These are phyloP conservation scores for Penicillium sp. DNA, from an alignment of 2,329 filamentous ascomycete genomes.

Conservation along the genomic window DNA sequence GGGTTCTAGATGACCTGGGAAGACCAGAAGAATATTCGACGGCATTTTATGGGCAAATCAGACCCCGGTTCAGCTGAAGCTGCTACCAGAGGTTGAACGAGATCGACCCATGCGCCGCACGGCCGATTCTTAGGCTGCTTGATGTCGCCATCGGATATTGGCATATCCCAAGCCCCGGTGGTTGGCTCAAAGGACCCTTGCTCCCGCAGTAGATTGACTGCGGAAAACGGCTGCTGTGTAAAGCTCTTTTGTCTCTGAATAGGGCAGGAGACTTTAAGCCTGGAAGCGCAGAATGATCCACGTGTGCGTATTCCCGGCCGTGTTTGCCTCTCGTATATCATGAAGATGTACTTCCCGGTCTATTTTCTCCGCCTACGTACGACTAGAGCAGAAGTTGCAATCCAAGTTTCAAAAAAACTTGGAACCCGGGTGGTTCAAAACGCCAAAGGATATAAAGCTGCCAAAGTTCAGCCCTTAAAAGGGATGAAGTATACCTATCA, in stretches of 20 bases:
- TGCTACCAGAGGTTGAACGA: slow-evolving; percentile 11
- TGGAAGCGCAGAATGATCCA: slow-evolving; percentile 15
- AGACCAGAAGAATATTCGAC: slow-evolving; percentile 17
- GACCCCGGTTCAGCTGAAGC: slow-evolving; percentile 1
- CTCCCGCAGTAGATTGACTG: slow-evolving; percentile 6
- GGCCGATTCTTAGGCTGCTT: slow-evolving; percentile 14
- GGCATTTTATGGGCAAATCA: slow-evolving; percentile 8
- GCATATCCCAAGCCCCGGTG: slow-evolving; percentile 14
- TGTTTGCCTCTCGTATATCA: slow-evolving; percentile 5
- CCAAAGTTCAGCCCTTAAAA: too few relatives aligned
- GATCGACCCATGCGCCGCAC: slow-evolving; percentile 11
- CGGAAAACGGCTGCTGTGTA: slow-evolving; percentile 16
- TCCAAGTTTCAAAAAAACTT: background rate
- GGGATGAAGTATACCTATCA: background rate
- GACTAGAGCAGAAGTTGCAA: background rate
- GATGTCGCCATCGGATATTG: slow-evolving; percentile 16
- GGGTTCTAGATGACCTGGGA: slow-evolving; percentile 7
- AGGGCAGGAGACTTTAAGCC: slow-evolving; percentile 14
- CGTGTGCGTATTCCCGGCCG: slow-evolving; percentile 14
- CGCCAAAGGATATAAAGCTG: background rate
- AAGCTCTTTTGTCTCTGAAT: slow-evolving; percentile 9
- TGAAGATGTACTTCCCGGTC: background rate
- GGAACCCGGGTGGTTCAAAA: background rate
- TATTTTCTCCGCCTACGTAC: background rate
- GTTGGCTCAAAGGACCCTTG: slow-evolving; percentile 15